A percentile compares a stretch with the other conserved stretches of the same genome.
Evolutionary conservation across 208 protist genomes (phyloP).

Genomic region (Wallacemonas rigidus): DNA sequence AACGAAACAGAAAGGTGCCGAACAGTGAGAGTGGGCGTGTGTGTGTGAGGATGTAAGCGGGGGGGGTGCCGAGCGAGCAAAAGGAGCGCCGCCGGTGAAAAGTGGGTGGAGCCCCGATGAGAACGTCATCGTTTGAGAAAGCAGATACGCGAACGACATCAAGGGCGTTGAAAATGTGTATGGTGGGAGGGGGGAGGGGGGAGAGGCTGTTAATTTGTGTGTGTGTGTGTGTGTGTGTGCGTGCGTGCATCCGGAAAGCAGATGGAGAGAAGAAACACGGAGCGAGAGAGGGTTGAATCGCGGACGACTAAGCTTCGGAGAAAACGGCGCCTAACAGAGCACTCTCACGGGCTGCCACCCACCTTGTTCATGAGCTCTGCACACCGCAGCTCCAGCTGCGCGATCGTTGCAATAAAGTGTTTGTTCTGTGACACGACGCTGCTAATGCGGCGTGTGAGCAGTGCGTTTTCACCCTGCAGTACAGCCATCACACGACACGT

Average conservation of each 20-base stretch:
- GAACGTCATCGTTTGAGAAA: no score
- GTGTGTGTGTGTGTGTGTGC: no score
- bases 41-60: no score
- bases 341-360: neutral
- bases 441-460: slow-evolving; percentile 30
- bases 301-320: neutral
- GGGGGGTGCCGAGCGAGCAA: no score
- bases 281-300: neutral
- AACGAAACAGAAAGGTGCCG: no score
- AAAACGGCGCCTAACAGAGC: neutral
- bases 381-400: slow-evolving; percentile 23
- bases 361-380: slow-evolving; percentile 10
- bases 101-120: no score
- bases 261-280: slow-evolving; percentile 7
- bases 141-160: no score
- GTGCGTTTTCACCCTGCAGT: slow-evolving; percentile 29
- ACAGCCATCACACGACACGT: slow-evolving; percentile 17
- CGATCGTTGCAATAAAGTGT: slow-evolving; percentile 27
- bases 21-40: no score
- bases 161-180: no score
- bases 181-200: no score
- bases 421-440: slow-evolving; percentile 31
- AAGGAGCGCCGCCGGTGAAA: no score
- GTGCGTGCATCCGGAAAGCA: neutral
- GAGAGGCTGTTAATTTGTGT: no score